Conservation (phyloP, 345 rosid species). For the Rhizophora mangle region DNA sequence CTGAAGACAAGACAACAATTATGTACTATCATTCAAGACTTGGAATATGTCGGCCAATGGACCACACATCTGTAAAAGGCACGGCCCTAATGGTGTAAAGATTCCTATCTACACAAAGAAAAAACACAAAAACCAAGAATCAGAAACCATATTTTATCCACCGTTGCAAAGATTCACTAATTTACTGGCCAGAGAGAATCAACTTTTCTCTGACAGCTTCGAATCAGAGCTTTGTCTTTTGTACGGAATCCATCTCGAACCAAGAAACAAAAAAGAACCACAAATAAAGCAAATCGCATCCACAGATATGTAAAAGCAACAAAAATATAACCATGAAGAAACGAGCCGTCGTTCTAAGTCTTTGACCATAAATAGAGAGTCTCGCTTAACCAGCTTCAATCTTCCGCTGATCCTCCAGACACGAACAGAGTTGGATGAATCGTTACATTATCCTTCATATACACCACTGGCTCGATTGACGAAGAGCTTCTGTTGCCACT, state of each 20-base stretch:
- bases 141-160: neutral
- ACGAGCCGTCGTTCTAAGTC: neutral
- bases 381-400: conserved; percentile 82
- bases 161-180: too few species aligned
- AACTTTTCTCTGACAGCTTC: conserved; percentile 81
- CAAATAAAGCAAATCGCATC: neutral
- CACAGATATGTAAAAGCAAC: neutral
- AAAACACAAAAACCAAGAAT: conserved; percentile 11
- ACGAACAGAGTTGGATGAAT: conserved; percentile 91
- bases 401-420: conserved; percentile 85
- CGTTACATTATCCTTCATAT: conserved; percentile 70
- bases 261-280: conserved; percentile 9
- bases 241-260: conserved; percentile 90
- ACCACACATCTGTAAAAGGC: conserved; percentile 75
- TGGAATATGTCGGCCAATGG: conserved; percentile 81
- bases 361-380: conserved; percentile 55
- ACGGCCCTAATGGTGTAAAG: conserved; percentile 82
- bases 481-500: conserved; percentile 56
- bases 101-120: conserved; percentile 56
- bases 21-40: conserved; percentile 95
- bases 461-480: conserved; percentile 52
- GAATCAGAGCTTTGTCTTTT: conserved; percentile 66
- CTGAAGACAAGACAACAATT: conserved; percentile 83
- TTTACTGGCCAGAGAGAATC: neutral
- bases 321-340: neutral